Evolutionary conservation across 495 filamentous ascomycete genomes (phyloP).

Genomic region (Extremus antarcticus): DNA sequence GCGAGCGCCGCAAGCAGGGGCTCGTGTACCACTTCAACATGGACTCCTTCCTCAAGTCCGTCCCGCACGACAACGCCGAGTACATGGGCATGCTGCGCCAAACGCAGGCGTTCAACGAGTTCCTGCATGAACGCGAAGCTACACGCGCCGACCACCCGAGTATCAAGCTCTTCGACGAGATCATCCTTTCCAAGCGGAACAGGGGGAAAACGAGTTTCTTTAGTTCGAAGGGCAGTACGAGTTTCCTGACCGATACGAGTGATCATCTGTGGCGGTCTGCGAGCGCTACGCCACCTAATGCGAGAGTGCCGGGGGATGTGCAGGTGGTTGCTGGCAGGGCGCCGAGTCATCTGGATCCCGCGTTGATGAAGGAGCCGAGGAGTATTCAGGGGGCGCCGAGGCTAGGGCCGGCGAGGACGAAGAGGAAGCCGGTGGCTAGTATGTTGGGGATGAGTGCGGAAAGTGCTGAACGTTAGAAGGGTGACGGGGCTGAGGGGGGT

Average conservation of each 20-base stretch:
- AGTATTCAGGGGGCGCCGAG: constrained; percentile 34
- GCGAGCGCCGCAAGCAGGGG: constrained; percentile 76
- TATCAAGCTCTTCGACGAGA: constrained; percentile 87
- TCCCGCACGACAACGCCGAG: constrained; percentile 82
- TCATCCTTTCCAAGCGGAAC: constrained; percentile 89
- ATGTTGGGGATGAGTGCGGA: constrained; percentile 20
- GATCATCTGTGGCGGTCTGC: constrained; percentile 92
- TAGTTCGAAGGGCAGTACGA: constrained; percentile 37
- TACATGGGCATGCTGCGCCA: constrained; percentile 81
- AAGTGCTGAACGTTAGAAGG: no score
- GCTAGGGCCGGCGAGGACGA: constrained; percentile 28
- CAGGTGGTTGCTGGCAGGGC: constrained; percentile 44
- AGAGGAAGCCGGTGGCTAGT: constrained; percentile 33
- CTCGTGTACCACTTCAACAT: constrained; percentile 89
- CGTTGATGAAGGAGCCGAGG: constrained; percentile 69
- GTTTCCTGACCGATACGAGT: constrained; percentile 72
- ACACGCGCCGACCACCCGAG: constrained; percentile 49
- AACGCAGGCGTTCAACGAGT: constrained; percentile 95
- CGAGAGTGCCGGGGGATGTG: constrained; percentile 62
- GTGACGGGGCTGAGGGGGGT: no score
- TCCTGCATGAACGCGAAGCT: constrained; percentile 83
- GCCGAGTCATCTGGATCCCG: constrained; percentile 73
- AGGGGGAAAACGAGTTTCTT: constrained; percentile 49
- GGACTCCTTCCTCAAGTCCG: constrained; percentile 80
- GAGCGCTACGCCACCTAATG: constrained; percentile 62